Base-by-base conservation (phyloP, 2,329 filamentous ascomycete species). In the Phialophora expanda region DNA sequence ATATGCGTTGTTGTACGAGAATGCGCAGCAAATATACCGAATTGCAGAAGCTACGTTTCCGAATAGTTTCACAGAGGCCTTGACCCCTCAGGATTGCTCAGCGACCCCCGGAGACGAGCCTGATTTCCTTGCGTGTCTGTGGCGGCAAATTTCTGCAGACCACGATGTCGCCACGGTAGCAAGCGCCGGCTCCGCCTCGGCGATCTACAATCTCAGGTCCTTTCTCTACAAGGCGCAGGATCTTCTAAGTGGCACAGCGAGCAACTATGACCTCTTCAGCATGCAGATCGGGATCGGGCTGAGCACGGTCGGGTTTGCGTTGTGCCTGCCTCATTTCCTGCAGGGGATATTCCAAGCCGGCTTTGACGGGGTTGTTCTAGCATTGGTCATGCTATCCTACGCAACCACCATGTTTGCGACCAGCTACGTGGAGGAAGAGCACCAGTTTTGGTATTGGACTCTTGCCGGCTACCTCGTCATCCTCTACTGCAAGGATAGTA, bases 361-460 rank as follows among this genome's bases (percentile, higher is more conserved):
- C 3, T 53, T 67, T 17, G 66, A 66, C 8, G 61, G 73, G 2
- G 24, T 73, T 3, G 78, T 79, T 3, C 80, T 90, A 58, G 70
- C 80, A 3, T 68, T 84, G 1, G 80, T 88, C 32, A 85, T 85
- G 0, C 56, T 88, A 0, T 77, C 85, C 0, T 97, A 98, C 74
- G 88, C 89, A 1, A 76, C 87, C 44, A 96, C 97, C 87, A 98
- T 98, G 93, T 98, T 98, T 78, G 94, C 93, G 9, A 97, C 92
- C 76, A 98, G 93, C 74, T 99, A 95, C 76, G 92, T 99, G 1
- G 95, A 99, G 78, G 95, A 99, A 79, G 95, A 99, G 77, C 95
- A 99, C 57, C 92, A 98, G 71, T 97, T 97, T 76, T 99, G 95
- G 95, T 98, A 99, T 78, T 98, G 94, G 93, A 79, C 87, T 1